Evolutionary conservation across 768 basidiomycete species (phyloP).

Genomic region (Psilocybe azurescens): DNA sequence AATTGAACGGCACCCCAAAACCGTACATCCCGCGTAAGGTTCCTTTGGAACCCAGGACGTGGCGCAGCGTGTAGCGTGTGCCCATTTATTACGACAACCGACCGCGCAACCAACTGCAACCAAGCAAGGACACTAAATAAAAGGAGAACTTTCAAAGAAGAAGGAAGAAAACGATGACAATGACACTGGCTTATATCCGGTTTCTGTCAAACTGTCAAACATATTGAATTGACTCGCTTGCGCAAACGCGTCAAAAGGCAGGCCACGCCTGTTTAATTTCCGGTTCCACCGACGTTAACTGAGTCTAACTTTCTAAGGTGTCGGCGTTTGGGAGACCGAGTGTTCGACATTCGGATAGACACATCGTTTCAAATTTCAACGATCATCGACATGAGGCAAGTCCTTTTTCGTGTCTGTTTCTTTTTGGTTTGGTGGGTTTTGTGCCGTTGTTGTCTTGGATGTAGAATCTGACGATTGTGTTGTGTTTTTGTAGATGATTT

Average conservation of each 20-base stretch:
- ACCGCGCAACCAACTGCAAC: too few species aligned
- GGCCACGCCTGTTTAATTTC: constrained; percentile 15
- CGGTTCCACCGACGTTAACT: constrained; percentile 6
- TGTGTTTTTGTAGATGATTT: too few species aligned
- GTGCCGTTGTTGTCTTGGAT: too few species aligned
- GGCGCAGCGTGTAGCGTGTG: too few species aligned
- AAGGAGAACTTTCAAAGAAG: too few species aligned
- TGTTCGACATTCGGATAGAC: too few species aligned
- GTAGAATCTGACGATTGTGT: too few species aligned
- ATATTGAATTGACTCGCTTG: neutral
- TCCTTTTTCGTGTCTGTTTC: neutral
- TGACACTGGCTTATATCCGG: neutral
- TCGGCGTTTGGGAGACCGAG: neutral
- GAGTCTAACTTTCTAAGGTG: too few species aligned
- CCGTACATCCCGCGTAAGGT: neutral
- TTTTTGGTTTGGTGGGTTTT: too few species aligned
- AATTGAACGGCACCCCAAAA: neutral
- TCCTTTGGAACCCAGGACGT: too few species aligned
- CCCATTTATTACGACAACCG: too few species aligned
- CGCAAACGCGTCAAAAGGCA: neutral
- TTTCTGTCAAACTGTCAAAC: neutral
- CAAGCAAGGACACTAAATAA: too few species aligned
- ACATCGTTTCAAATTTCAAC: neutral
- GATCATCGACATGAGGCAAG: neutral
- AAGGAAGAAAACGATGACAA: neutral